Evolutionary conservation across 495 filamentous ascomycete genomes (phyloP).

Genomic region (Parmelia sp.): DNA sequence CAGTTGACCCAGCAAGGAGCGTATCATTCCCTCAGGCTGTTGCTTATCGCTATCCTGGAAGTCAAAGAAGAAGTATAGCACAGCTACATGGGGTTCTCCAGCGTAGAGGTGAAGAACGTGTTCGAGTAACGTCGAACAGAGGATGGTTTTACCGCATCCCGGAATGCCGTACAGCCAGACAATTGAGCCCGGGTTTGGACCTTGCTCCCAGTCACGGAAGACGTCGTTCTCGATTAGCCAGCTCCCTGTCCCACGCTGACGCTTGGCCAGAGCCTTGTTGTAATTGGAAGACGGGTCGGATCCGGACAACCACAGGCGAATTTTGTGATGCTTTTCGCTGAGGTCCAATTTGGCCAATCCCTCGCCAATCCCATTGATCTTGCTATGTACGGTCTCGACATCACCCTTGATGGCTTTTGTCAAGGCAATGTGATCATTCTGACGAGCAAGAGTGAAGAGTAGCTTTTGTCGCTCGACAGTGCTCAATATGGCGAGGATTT

Average conservation of each 20-base stretch:
- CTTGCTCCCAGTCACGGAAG: constrained; percentile 30
- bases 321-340: neutral
- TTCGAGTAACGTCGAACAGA: constrained; percentile 32
- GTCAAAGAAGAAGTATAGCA: constrained; percentile 36
- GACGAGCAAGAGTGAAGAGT: constrained; percentile 11
- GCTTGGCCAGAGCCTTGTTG: constrained; percentile 19
- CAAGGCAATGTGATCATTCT: constrained; percentile 16
- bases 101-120: constrained; percentile 20
- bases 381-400: neutral
- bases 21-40: constrained; percentile 21
- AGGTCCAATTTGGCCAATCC: neutral
- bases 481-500: constrained; percentile 2
- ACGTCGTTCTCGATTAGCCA: constrained; percentile 29
- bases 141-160: constrained; percentile 38
- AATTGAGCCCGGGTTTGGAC: constrained; percentile 13
- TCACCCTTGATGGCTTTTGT: neutral
- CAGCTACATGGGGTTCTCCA: neutral
- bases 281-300: constrained; percentile 27
- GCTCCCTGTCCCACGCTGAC: neutral
- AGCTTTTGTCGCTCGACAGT: constrained; percentile 19
- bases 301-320: constrained; percentile 22
- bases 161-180: constrained; percentile 37
- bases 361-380: neutral
- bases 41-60: constrained; percentile 32
- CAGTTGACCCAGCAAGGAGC: constrained; percentile 30